Conservation (phyloP, 2,329 filamentous ascomycete genomes). For the Hypomyces perniciosus region DNA sequence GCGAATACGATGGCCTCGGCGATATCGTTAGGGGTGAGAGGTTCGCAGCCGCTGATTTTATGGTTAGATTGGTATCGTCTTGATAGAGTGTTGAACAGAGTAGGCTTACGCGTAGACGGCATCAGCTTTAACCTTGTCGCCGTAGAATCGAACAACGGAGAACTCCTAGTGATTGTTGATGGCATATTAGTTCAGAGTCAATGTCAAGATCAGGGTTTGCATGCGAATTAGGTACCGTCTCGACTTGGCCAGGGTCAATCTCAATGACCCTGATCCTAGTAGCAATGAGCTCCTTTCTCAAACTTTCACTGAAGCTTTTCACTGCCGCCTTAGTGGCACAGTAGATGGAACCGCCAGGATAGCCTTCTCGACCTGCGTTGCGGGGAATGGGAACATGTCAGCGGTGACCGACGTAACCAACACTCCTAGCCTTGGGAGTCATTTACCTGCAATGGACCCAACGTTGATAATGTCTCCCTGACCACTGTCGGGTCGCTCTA, state of each 20-base stretch:
- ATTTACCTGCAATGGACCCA: slow-evolving; percentile 73
- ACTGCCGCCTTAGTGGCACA: slow-evolving; percentile 90
- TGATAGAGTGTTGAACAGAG: slow-evolving; percentile 1
- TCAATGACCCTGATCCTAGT: slow-evolving; percentile 79
- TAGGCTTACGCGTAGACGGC: slow-evolving; percentile 73
- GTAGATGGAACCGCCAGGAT: slow-evolving; percentile 82
- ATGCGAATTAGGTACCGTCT: slow-evolving; percentile 54
- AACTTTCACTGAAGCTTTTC: slow-evolving; percentile 72
- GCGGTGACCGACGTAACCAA: no score
- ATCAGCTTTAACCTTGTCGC: slow-evolving; percentile 84
- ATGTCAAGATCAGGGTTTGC: background rate
- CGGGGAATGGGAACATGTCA: background rate
- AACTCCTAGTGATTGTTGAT: slow-evolving; percentile 56
- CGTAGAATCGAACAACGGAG: slow-evolving; percentile 79
- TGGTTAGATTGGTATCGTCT: background rate
- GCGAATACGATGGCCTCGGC: slow-evolving; percentile 86
- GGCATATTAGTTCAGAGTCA: background rate
- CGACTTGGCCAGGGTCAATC: slow-evolving; percentile 86
- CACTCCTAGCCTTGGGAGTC: background rate
- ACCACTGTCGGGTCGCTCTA: slow-evolving; percentile 67
- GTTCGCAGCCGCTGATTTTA: slow-evolving; percentile 59
- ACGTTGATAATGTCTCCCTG: slow-evolving; percentile 92
- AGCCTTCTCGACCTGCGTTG: slow-evolving; percentile 64
- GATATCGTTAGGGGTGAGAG: slow-evolving; percentile 83
- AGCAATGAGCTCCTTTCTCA: slow-evolving; percentile 77